These are phyloP conservation scores for Eucalyptus curtisii DNA, from an alignment of 345 rosid genomes.

Conservation along the genomic window DNA sequence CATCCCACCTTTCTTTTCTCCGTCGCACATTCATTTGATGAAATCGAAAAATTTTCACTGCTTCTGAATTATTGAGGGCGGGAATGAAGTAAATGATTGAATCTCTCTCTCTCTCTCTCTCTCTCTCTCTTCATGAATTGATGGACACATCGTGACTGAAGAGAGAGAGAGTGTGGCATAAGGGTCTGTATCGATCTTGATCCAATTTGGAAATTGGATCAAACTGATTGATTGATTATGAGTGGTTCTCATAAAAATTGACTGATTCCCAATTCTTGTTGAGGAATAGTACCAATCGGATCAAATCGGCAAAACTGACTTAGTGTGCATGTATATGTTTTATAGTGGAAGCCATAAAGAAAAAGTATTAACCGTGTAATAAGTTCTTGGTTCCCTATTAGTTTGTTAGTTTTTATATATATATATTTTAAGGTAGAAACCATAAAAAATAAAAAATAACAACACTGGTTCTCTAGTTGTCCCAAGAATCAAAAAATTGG, in stretches of 20 bases:
- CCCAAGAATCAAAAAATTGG: accelerated
- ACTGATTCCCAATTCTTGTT: accelerated
- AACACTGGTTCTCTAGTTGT: accelerated
- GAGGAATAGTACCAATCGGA: accelerated
- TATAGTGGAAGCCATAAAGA: too few relatives aligned
- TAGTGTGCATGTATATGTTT: too few relatives aligned
- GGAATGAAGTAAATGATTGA: neutral
- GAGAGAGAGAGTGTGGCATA: too few relatives aligned
- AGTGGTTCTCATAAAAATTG: neutral
- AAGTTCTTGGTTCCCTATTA: too few relatives aligned
- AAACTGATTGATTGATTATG: neutral
- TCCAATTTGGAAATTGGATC: neutral
- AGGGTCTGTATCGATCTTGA: neutral
- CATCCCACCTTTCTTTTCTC: neutral
- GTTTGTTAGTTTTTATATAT: neutral
- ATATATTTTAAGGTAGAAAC: too few relatives aligned
- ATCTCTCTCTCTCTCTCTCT: neutral
- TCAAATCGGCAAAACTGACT: accelerated
- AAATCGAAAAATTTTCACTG: neutral
- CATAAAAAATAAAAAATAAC: neutral
- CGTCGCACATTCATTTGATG: neutral
- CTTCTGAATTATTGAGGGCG: neutral
- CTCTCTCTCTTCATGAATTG: neutral
- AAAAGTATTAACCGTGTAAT: neutral
- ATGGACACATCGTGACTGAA: neutral